phyloP scores from a whole-genome alignment of 1,139 yeast genomes.

The Blastobotrys ciferrii region DNA sequence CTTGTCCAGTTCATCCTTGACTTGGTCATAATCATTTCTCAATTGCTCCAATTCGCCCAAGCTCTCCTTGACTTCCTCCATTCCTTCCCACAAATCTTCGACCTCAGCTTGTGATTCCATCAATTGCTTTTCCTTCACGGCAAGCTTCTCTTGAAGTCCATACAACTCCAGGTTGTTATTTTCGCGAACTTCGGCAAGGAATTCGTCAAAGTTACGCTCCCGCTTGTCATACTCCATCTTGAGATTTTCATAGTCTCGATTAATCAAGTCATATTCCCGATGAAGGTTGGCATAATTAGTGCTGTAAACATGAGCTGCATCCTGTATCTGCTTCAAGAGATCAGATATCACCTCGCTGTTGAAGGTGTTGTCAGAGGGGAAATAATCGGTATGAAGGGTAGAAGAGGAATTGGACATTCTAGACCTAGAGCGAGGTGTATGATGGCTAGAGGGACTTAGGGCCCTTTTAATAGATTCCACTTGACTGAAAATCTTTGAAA shows the following conservation, averaged over 20 bases:
- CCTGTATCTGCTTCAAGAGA: constrained; percentile 15
- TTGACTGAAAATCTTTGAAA: constrained; percentile 11
- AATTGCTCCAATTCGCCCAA: constrained; percentile 15
- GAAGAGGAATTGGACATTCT: constrained; percentile 10
- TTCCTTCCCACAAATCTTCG: constrained; percentile 15
- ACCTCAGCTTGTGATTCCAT: constrained; percentile 14
- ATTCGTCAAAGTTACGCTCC: constrained; percentile 7
- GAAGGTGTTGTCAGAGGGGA: neutral
- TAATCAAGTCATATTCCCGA: constrained; percentile 5
- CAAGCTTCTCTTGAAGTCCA: constrained; percentile 8
- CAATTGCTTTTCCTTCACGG: constrained; percentile 14
- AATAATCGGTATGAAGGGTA: neutral
- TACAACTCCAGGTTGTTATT: constrained; percentile 11
- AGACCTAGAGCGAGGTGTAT: constrained; percentile 10
- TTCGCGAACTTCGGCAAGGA: constrained; percentile 10
- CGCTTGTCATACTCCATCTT: constrained; percentile 9
- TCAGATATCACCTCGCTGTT: constrained; percentile 11
- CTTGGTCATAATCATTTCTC: constrained; percentile 9
- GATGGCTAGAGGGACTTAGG: constrained; percentile 9
- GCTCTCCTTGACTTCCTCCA: constrained; percentile 14
- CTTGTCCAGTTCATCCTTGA: constrained; percentile 9
- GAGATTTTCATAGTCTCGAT: constrained; percentile 12
- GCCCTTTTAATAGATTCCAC: constrained; percentile 16
- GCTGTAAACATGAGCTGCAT: constrained; percentile 14
- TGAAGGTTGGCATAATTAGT: constrained; percentile 10